A percentile compares a stretch with the other conserved stretches of the same genome.
Evolutionary conservation across 345 rosid genomes (phyloP).

Genomic region (Brassica incana): DNA sequence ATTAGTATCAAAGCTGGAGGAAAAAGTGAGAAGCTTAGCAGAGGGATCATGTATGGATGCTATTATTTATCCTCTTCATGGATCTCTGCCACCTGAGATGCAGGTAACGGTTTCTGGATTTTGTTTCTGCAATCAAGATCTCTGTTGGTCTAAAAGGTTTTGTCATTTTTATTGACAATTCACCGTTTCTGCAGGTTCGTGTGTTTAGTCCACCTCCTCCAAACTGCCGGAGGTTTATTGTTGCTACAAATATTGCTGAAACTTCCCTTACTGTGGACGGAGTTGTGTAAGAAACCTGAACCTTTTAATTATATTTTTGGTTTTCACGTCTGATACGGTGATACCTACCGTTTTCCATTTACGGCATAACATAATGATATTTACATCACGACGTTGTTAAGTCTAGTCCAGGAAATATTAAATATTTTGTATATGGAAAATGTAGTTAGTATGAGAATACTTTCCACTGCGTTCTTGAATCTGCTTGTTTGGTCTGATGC

Average conservation of each 20-base stretch:
- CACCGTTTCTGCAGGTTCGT: constrained; percentile 66
- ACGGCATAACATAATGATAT: constrained; percentile 3
- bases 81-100: constrained; percentile 96
- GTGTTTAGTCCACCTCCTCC: constrained; percentile 94
- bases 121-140: constrained; percentile 4
- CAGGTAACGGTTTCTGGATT: constrained; percentile 49
- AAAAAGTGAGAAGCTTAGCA: constrained; percentile 71
- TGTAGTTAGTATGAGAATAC: background rate
- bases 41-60: constrained; percentile 99
- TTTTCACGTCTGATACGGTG: constrained; percentile 24
- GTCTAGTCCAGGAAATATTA: constrained; percentile 1
- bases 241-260: constrained; percentile 96
- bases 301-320: constrained; percentile 8
- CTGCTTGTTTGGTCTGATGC: constrained; percentile 10
- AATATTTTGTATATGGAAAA: background rate
- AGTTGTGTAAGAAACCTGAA: constrained; percentile 79
- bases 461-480: background rate
- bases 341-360: background rate
- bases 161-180: background rate
- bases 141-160: constrained; percentile 11
- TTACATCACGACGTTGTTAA: background rate
- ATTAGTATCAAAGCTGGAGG: constrained; percentile 77
- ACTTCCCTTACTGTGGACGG: constrained; percentile 99
- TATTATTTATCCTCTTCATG: constrained; percentile 87
- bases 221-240: constrained; percentile 87